A percentile compares a stretch with the other conserved stretches of the same genome.
phyloP scores from a whole-genome alignment of 106 monocot genomes.

The Agapanthus africanus region DNA sequence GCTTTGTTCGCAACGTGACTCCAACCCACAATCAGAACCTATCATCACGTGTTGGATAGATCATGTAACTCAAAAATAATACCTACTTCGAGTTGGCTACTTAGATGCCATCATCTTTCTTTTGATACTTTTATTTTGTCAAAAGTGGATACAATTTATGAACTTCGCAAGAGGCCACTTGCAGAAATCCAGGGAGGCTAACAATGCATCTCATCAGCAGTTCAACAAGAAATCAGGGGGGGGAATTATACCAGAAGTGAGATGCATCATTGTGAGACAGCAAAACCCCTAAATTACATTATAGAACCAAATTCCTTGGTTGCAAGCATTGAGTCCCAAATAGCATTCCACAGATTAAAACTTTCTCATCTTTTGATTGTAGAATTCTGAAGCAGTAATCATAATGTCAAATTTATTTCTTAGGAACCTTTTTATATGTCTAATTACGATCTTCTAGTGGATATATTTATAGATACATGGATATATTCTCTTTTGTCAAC shows the following conservation, averaged over 20 bases:
- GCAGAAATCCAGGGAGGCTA: background rate
- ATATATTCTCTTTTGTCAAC: background rate
- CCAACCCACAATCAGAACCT: background rate
- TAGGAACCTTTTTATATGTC: background rate
- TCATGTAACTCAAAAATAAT: background rate
- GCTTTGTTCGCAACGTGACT: background rate
- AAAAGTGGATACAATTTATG: background rate
- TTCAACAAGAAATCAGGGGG: background rate
- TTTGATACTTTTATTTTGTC: background rate
- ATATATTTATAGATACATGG: background rate
- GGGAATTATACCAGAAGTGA: background rate
- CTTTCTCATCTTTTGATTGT: background rate
- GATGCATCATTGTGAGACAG: background rate
- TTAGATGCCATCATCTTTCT: background rate
- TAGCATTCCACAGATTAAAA: background rate
- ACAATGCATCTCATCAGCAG: background rate
- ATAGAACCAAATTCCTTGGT: background rate
- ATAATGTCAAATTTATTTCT: background rate
- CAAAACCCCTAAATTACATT: background rate
- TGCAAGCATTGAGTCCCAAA: background rate
- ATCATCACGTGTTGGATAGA: background rate
- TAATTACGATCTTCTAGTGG: background rate
- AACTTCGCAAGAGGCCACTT: background rate
- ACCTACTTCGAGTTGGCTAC: background rate
- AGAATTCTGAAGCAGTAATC: background rate